phyloP scores from a whole-genome alignment of 163 green algal species.

The Smithsoniella earleae region DNA sequence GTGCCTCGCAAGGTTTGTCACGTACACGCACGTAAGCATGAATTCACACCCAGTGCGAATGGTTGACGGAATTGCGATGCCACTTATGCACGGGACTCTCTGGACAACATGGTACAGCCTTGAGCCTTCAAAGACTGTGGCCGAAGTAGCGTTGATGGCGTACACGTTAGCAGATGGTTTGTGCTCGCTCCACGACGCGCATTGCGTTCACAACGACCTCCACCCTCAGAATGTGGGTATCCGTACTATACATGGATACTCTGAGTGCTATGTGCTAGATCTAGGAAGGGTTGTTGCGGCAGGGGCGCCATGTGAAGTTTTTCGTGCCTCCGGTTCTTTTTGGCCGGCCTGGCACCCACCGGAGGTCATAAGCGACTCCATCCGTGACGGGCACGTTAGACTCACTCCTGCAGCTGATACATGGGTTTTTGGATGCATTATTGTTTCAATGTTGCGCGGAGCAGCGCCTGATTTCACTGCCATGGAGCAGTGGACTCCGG shows the following conservation, averaged over 20 bases:
- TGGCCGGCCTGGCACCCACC: slow-evolving; percentile 22
- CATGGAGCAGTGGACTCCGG: not conserved
- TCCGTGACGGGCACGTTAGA: not conserved
- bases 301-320: not conserved
- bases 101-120: slow-evolving; percentile 3
- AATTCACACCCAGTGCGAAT: not conserved
- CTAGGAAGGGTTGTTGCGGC: not conserved
- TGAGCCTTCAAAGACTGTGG: too few species aligned
- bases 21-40: not conserved
- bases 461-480: not conserved
- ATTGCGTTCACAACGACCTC: slow-evolving; percentile 11
- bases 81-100: slow-evolving; percentile 14
- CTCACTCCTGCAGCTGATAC: not conserved
- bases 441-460: not conserved
- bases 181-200: not conserved
- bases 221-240: slow-evolving; percentile 27
- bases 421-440: slow-evolving; percentile 24
- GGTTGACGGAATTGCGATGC: slow-evolving; percentile 21
- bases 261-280: slow-evolving; percentile 12
- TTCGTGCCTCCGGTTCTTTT: not conserved
- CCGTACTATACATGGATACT: too few species aligned
- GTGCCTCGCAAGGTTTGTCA: slow-evolving; percentile 14
- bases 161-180: slow-evolving; percentile 6
- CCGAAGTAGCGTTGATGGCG: not conserved
- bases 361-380: not conserved